Evolutionary conservation across 1,139 yeast species (phyloP), one percentile per base, ranked within the genome.

Genomic region (Yamadazyma pseudoaaseri): DNA sequence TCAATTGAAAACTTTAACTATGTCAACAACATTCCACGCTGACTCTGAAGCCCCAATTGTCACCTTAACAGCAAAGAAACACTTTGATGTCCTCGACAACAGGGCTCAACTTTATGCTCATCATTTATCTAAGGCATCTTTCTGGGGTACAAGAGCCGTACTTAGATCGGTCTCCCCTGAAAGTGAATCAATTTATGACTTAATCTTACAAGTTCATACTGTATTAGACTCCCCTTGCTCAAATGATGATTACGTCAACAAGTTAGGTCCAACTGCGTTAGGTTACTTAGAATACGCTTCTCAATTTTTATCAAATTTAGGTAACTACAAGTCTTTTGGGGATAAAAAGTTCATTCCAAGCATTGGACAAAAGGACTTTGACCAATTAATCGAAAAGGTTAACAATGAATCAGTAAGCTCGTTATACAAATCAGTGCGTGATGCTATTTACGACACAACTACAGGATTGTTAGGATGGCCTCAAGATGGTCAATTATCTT

Each of bases 311-410:
- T 70, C 82, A 33, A 87, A 87, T 58, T 69, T 83, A 53, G 96
- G 96, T 43, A 87, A 87, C 57, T 87, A 78, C 69, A 86, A 86
- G 62, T 82, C 94, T 1, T 87, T 87, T 60, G 96, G 96, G 42
- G 96, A 87, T 60, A 77, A 76, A 45, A 87, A 87, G 60, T 86
- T 86, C 53, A 70, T 87, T 44, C 96, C 96, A 24, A 64, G 76
- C 30, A 51, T 86, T 26, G 34, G 68, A 1, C 50, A 47, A 26
- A 73, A 60, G 1, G 68, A 70, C 3, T 81, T 86, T 46, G 73
- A 64, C 38, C 46, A 61, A 14, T 56, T 80, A 31, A 62, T 79
- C 20, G 56, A 58, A 16, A 45, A 69, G n/a, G 60, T 79, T 13
- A 56, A 52, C 24, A 62, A 69, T 38, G 51, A 60, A 2, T 49